These are phyloP conservation scores for Phaeosphaeria sp. DNA, from an alignment of 2,329 filamentous ascomycete genomes.

Conservation along the genomic window DNA sequence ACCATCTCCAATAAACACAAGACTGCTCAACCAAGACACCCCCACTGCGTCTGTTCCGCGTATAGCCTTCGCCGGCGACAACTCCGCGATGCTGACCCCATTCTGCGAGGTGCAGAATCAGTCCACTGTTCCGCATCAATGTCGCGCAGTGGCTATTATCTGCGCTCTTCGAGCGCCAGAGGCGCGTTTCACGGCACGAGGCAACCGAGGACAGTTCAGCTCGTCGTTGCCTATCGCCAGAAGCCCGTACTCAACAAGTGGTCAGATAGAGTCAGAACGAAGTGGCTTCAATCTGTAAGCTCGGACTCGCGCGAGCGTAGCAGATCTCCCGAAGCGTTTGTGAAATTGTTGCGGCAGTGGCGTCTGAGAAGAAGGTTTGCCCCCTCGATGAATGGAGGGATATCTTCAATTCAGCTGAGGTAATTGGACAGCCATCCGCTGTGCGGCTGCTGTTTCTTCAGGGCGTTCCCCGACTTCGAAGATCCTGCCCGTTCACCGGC, in stretches of 20 bases:
- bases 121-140: conserved; percentile 5
- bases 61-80: conserved; percentile 13
- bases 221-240: neutral
- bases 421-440: neutral
- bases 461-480: neutral
- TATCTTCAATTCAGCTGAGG: neutral
- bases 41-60: conserved; percentile 2
- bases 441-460: neutral
- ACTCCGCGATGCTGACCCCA: conserved; percentile 8
- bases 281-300: neutral
- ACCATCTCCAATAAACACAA: conserved; percentile 16
- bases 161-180: neutral
- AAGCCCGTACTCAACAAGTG: too few species aligned
- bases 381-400: neutral
- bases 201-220: neutral
- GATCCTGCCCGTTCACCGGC: neutral
- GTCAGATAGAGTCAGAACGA: neutral
- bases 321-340: neutral
- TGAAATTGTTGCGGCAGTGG: neutral
- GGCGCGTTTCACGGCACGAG: conserved; percentile 12
- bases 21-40: conserved; percentile 7
- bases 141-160: conserved; percentile 1
- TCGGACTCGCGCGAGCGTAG: neutral
- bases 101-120: conserved; percentile 1
- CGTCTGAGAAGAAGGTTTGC: neutral